phyloP scores from a whole-genome alignment of 345 rosid species.

The Salix caprea region DNA sequence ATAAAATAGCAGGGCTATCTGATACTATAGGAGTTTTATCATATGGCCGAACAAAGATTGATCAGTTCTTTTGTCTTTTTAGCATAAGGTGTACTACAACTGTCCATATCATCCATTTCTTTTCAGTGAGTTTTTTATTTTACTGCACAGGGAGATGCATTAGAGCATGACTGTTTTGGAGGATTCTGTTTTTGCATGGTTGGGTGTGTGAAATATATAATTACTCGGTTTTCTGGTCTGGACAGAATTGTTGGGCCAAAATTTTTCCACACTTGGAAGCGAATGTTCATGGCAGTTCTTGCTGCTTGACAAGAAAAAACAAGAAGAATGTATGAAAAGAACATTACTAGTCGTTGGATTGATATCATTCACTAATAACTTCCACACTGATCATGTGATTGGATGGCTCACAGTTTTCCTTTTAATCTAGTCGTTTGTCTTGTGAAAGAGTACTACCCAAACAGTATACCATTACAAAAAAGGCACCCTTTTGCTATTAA shows the following conservation, averaged over 20 bases:
- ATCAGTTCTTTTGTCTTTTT: neutral
- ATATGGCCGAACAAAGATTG: neutral
- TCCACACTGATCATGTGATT: neutral
- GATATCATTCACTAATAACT: neutral
- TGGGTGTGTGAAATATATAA: neutral
- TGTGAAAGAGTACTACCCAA: neutral
- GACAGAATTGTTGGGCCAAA: neutral
- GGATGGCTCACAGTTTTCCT: neutral
- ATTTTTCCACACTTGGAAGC: neutral
- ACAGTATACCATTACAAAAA: neutral
- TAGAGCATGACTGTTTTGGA: neutral
- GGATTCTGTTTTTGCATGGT: neutral
- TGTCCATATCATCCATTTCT: neutral
- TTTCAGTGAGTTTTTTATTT: neutral
- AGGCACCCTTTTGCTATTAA: neutral
- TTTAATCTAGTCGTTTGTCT: neutral
- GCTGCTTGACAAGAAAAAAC: neutral
- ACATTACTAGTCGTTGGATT: neutral
- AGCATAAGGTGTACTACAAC: neutral
- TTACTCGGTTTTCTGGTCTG: neutral
- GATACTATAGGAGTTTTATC: neutral
- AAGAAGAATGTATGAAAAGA: neutral
- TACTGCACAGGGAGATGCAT: neutral
- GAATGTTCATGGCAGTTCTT: neutral
- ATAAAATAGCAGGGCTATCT: neutral